phyloP scores from a whole-genome alignment of 179 eudicot species.

The Pouteria campechiana region DNA sequence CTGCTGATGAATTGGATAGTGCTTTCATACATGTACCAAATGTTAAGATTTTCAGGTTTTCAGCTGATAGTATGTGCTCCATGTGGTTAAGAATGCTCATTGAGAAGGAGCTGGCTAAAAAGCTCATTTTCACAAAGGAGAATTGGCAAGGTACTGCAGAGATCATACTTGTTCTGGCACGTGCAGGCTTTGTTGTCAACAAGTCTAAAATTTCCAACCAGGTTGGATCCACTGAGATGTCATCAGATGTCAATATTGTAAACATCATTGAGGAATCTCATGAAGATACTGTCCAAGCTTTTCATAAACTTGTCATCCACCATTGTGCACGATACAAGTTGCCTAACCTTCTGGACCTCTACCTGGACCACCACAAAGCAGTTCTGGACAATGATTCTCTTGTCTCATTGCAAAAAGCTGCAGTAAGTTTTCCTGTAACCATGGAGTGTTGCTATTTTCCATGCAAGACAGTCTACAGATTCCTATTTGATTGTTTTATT shows the following conservation, averaged over 20 bases:
- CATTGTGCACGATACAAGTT: slow-evolving; percentile 58
- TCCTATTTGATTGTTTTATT: no score
- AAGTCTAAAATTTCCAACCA: slow-evolving; percentile 7
- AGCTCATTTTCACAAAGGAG: slow-evolving; percentile 63
- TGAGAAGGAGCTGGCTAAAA: slow-evolving; percentile 66
- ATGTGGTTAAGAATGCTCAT: slow-evolving; percentile 67
- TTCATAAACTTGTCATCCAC: slow-evolving; percentile 62
- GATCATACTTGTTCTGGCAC: slow-evolving; percentile 62
- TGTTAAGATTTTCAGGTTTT: slow-evolving; percentile 40
- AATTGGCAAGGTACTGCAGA: slow-evolving; percentile 66
- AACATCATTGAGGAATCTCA: slow-evolving; percentile 18
- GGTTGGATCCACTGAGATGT: slow-evolving; percentile 23
- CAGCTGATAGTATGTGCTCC: slow-evolving; percentile 49
- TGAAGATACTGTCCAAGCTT: slow-evolving; percentile 38
- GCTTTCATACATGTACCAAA: slow-evolving; percentile 61
- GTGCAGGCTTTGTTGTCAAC: slow-evolving; percentile 52
- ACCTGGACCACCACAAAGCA: slow-evolving; percentile 82
- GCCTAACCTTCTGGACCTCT: slow-evolving; percentile 81
- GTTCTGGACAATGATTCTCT: slow-evolving; percentile 52
- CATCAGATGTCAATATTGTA: slow-evolving; percentile 23
- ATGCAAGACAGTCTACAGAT: slow-evolving; percentile 1
- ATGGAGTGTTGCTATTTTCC: neutral
- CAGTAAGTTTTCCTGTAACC: slow-evolving; percentile 39
- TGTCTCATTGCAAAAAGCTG: slow-evolving; percentile 45
- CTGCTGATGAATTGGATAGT: slow-evolving; percentile 62